Percentiles rank a stretch among this genome's conserved stretches.
phyloP scores from a whole-genome alignment of 1,284 basidiomycete genomes.

The Somion occarium region DNA sequence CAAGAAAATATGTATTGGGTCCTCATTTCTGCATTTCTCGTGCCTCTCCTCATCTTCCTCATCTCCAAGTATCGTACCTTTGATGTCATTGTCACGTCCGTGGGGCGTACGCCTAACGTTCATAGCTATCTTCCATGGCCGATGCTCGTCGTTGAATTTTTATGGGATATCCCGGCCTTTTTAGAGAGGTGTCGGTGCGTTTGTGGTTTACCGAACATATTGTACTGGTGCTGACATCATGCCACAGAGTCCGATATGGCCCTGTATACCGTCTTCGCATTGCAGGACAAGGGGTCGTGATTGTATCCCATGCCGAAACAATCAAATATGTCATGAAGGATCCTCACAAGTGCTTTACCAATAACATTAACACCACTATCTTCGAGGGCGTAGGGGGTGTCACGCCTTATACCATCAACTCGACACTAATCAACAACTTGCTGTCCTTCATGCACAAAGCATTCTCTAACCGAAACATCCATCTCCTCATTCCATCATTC shows the following conservation, averaged over 20 bases:
- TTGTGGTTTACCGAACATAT: not conserved
- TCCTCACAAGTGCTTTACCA: not conserved
- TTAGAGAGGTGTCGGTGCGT: not conserved
- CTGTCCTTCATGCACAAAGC: not conserved
- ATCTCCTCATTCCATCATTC: not conserved
- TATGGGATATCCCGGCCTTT: not conserved
- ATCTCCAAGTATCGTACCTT: too few species aligned
- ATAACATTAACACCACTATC: not conserved
- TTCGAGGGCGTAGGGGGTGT: not conserved
- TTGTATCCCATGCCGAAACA: not conserved
- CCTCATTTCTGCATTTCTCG: too few species aligned
- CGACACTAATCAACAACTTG: not conserved
- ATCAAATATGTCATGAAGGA: not conserved
- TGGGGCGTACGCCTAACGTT: too few species aligned
- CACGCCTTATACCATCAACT: not conserved
- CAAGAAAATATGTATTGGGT: too few species aligned
- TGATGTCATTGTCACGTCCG: too few species aligned
- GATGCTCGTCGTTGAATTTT: too few species aligned
- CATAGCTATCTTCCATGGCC: too few species aligned
- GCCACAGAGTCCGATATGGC: not conserved
- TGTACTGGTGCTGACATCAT: not conserved
- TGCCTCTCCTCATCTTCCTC: too few species aligned
- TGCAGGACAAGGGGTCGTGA: not conserved
- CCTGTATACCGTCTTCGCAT: not conserved
- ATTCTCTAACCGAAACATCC: not conserved